Percentiles rank a stretch among this genome's conserved stretches.
These are phyloP conservation scores for Klebsormidium nitens DNA, from an alignment of 139 green algal species.

Conservation along the genomic window DNA sequence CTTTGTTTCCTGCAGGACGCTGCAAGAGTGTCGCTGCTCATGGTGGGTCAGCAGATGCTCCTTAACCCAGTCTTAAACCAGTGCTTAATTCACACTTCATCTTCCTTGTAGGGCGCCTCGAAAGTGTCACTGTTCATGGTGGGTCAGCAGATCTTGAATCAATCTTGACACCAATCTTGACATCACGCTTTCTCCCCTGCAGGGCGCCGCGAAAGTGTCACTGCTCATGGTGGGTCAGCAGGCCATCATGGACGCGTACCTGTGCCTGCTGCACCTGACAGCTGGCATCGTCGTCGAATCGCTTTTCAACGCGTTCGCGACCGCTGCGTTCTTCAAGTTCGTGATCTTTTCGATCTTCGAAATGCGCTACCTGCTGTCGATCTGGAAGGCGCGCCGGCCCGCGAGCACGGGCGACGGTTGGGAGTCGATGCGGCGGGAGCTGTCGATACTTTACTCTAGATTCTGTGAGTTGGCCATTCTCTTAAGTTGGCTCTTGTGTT, in stretches of 20 bases:
- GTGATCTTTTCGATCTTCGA: conserved; percentile 84
- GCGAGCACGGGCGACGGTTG: conserved; percentile 47
- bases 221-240: conserved; percentile 67
- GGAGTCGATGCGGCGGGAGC: conserved; percentile 55
- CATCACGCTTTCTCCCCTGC: no score
- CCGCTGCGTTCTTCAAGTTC: conserved; percentile 71
- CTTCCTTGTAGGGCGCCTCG: conserved; percentile 38
- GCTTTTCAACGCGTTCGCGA: conserved; percentile 74
- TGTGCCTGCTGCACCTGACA: conserved; percentile 83
- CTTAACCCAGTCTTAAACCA: no score
- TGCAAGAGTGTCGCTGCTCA: conserved; percentile 64
- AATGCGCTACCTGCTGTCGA: conserved; percentile 70
- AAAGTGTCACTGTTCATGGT: conserved; percentile 67
- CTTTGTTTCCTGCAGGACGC: no score
- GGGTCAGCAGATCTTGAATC: conserved; percentile 67
- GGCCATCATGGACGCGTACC: conserved; percentile 78
- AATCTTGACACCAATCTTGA: no score
- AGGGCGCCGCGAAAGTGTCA: conserved; percentile 55
- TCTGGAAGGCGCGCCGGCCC: conserved; percentile 65
- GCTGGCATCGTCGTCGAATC: conserved; percentile 73
- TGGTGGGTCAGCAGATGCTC: conserved; percentile 66
- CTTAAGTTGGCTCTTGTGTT: no score
- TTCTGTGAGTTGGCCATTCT: conserved; percentile 68
- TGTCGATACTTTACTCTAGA: conserved; percentile 71
- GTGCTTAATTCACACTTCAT: no score